These are phyloP conservation scores for Sanghuangporus baumii DNA, from an alignment of 1,284 basidiomycete genomes.

Conservation along the genomic window DNA sequence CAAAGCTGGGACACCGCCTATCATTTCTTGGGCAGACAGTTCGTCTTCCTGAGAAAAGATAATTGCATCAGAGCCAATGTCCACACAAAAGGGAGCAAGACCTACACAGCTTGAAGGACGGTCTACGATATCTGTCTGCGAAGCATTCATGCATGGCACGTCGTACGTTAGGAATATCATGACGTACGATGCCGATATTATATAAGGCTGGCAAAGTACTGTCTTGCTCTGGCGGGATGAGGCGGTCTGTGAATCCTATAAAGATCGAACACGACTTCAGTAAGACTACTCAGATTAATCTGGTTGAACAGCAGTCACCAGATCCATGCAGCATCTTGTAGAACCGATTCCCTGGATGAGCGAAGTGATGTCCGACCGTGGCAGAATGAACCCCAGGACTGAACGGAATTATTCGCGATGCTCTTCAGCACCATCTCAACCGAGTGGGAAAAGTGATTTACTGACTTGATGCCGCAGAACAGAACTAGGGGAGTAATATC, in stretches of 20 bases:
- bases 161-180: neutral
- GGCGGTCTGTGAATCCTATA: constrained; percentile 32
- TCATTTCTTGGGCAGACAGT: constrained; percentile 48
- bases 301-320: constrained; percentile 29
- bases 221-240: constrained; percentile 26
- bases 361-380: constrained; percentile 64
- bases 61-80: neutral
- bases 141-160: neutral
- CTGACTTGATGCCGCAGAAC: constrained; percentile 66
- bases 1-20: constrained; percentile 41
- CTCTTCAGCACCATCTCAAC: neutral
- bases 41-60: constrained; percentile 47
- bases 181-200: constrained; percentile 34
- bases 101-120: constrained; percentile 34
- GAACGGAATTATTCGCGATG: neutral
- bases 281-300: too few relatives aligned
- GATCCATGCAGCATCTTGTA: constrained; percentile 54
- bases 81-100: neutral
- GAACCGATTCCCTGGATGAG: constrained; percentile 65
- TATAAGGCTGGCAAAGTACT: constrained; percentile 23
- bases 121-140: constrained; percentile 35
- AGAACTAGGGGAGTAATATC: constrained; percentile 35
- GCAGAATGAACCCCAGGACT: constrained; percentile 60
- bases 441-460: neutral
- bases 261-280: neutral